Conservation (phyloP, 2,329 filamentous ascomycete genomes). For the Cadophora malorum region DNA sequence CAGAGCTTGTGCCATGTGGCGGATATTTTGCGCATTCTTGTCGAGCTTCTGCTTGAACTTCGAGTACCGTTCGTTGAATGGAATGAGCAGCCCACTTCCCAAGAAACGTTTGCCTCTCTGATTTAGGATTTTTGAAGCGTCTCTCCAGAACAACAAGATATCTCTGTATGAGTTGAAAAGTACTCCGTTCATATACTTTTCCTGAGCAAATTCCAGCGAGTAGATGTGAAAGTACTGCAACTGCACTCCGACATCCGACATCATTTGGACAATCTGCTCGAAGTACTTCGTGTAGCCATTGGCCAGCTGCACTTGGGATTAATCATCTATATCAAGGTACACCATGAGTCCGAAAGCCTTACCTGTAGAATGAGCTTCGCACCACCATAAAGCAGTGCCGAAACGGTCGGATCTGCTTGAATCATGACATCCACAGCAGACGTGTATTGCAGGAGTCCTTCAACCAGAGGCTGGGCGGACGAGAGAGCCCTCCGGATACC, state of each 20-base stretch:
- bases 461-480: conserved; percentile 18
- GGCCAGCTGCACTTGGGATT: conserved; percentile 10
- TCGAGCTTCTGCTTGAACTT: conserved; percentile 27
- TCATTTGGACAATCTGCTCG: conserved; percentile 25
- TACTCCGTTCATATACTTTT: conserved; percentile 24
- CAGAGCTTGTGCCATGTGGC: conserved; percentile 24
- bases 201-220: conserved; percentile 20
- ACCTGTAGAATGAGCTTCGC: conserved; percentile 25
- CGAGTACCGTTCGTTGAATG: conserved; percentile 21
- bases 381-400: conserved; percentile 23
- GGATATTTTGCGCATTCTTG: conserved; percentile 25
- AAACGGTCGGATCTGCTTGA: conserved; percentile 24
- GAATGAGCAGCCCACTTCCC: conserved; percentile 17
- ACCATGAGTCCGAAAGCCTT: neutral
- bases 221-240: conserved; percentile 28
- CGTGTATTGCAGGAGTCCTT: conserved; percentile 26
- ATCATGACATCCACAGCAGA: conserved; percentile 25
- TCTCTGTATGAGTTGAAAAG: conserved; percentile 28
- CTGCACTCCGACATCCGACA: conserved; percentile 25
- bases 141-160: conserved; percentile 27
- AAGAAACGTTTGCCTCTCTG: conserved; percentile 24
- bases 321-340: neutral
- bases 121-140: conserved; percentile 27
- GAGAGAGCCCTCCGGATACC: conserved; percentile 15
- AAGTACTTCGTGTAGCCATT: conserved; percentile 27